Evolutionary conservation across 441 rosid genomes (phyloP), one percentile per base, ranked within the genome.

Genomic region (Pelargonium cotyledonis): DNA sequence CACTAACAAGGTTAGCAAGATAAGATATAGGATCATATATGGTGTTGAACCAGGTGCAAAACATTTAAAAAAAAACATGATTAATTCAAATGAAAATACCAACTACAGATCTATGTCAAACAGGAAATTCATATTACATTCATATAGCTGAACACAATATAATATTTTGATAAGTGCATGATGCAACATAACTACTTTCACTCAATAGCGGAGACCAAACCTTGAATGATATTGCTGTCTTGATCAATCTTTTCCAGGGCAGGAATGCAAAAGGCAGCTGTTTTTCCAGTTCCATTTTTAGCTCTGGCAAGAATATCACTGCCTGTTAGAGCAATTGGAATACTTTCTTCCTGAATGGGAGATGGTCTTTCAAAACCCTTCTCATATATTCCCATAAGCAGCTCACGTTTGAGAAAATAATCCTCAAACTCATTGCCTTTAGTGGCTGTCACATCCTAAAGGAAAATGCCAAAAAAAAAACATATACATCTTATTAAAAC

Each of bases 251-350:
- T 93, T 81, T 93, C 98, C 88, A 93, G 82, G 51, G 93, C 98
- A 65, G 98, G 98, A 76, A 93, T 58, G 79, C 97, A 93, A 80
- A 93, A 93, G 31, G 98, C 98, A 41, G 98, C 98, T 1, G 98
- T 93, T 75, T 93, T 94, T 10, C 98, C 98, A 35, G 98, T 94
- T 19, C 98, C 98, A 81, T 94, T 94, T 80, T 94, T 94, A 9
- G 98, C 98, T 83, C 98, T 83, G 70, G 98, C 98, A 78, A 94
- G 98, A 79, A 94, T 91, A 74, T 94, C 98, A 70, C 98, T 88
- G 68, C 98, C 98, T 44, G 97, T 94, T 76, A 94, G 86, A 62
- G 98, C 98, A 83, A 94, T 91, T 19, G 98, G 98, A 76, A 94
- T 94, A 79, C 98, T 94, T 84, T 94, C 98, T 86, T 94, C 98